Base-by-base conservation (phyloP, 805 yeast genomes). In the Myxozyma mucilagina region DNA sequence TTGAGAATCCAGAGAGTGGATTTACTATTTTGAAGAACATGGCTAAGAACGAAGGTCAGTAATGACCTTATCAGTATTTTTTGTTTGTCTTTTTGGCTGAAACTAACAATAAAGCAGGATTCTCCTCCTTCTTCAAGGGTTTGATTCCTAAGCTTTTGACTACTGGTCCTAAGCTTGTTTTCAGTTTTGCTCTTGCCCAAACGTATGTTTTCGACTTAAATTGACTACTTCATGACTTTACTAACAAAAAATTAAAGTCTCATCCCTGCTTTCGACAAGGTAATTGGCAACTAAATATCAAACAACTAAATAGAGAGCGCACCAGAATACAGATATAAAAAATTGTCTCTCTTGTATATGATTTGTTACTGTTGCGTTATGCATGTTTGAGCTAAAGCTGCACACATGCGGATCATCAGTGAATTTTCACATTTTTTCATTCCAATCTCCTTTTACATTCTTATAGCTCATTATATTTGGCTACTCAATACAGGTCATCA, bases 161-260 rank as follows among this genome's bases (percentile, higher is more conserved):
- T 52, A 92, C 99, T 39, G 99, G 99, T 68, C 99, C 99, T 58
- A 94, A 94, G 80, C 84, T 94, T 71, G 99, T 94, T 57, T 94
- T 94, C 76, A 90, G 97, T n/a, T 93, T 93, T 73, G 99, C 99
- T 9, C 79, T 93, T 75, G 99, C 99, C 47, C 99, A 93, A 80
- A 83, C 97, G 65, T 61, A 59, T 31, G 65, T 41, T 9, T 34
- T 18, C n/a, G 13, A 6, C n/a, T 39, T 34, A 39, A 10, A 4
- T 14, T 14, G 14, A 24, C 13, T 29, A 8, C 14, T 9, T 24
- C 6, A 34, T 20, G 31, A 5, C 7, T 24, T 4, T 39, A 35
- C 57, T 55, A 41, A 48, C 47, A 13, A 36, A 47, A 24, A 10
- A 3, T 14, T 14, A 39, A 29, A 61, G 65, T 44, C 84, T 94